These are phyloP conservation scores for Coelastrella sp. DNA, from an alignment of 139 green algal species.

Conservation along the genomic window DNA sequence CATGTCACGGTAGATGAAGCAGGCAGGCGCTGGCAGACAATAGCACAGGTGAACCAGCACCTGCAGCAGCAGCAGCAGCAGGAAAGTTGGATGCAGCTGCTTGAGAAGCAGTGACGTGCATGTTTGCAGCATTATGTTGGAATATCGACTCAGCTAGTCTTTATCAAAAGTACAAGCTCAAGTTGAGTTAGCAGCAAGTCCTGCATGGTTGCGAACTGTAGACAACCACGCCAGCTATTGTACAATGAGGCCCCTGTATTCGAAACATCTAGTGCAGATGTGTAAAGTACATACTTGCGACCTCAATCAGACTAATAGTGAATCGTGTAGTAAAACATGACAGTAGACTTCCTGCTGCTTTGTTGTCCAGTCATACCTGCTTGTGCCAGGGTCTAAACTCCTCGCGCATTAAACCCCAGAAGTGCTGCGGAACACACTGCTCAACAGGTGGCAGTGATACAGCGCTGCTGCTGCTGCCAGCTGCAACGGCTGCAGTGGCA, in stretches of 20 bases:
- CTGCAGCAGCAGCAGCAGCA: neutral
- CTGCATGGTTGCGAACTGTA: no score
- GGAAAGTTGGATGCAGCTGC: neutral
- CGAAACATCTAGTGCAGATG: no score
- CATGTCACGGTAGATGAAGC: conserved; percentile 41
- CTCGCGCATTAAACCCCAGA: neutral
- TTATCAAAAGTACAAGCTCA: no score
- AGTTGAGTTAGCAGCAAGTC: no score
- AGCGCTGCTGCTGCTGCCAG: neutral
- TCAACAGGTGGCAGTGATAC: neutral
- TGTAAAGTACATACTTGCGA: no score
- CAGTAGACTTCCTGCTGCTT: neutral
- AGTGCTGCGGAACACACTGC: neutral
- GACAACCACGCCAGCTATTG: no score
- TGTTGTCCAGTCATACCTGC: neutral
- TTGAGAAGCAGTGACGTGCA: neutral
- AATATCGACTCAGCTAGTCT: no score
- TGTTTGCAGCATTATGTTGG: no score
- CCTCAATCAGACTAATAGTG: no score
- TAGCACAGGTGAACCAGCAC: conserved; percentile 24
- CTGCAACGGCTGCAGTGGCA: neutral
- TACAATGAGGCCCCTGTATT: no score
- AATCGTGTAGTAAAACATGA: neutral
- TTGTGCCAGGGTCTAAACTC: conserved; percentile 26
- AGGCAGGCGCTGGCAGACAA: conserved; percentile 19